Percentiles rank a stretch among this genome's conserved stretches.
Evolutionary conservation across 305 asterid species (phyloP).

Genomic region (Solanum hybrid): DNA sequence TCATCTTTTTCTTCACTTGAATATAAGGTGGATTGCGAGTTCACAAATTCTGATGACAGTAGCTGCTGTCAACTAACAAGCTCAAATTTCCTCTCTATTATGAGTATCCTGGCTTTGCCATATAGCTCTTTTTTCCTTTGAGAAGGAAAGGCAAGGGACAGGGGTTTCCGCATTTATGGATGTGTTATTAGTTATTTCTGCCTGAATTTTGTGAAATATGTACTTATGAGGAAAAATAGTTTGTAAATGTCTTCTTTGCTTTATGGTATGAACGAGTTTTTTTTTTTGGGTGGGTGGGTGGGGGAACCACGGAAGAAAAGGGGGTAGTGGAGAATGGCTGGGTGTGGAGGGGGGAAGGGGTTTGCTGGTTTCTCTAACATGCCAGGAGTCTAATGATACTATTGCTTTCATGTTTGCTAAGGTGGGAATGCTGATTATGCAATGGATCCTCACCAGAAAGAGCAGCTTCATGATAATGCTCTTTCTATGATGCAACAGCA

Average conservation of each 20-base stretch:
- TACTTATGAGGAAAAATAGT: not conserved
- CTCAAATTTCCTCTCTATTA: not conserved
- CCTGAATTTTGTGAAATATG: not conserved
- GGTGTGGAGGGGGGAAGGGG: not conserved
- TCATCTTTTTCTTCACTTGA: not conserved
- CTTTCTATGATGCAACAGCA: conserved; percentile 72
- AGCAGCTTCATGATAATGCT: conserved; percentile 68
- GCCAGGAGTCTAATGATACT: not conserved
- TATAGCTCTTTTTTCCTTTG: not conserved
- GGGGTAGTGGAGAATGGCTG: not conserved
- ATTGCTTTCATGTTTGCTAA: not conserved
- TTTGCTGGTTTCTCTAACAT: not conserved
- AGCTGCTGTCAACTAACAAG: not conserved
- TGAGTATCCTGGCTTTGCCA: not conserved
- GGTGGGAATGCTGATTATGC: conserved; percentile 60
- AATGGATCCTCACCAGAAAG: conserved; percentile 60
- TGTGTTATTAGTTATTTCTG: not conserved
- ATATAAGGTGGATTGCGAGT: not conserved
- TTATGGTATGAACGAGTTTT: not conserved
- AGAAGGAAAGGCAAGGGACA: not conserved
- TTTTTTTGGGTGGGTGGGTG: not conserved
- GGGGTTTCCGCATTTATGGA: not conserved
- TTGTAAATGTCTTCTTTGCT: not conserved
- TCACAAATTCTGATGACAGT: not conserved
- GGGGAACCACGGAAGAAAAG: not conserved